These are phyloP conservation scores for Diversispora epigaea DNA, from an alignment of 192 early-diverging fungal species.

Conservation along the genomic window DNA sequence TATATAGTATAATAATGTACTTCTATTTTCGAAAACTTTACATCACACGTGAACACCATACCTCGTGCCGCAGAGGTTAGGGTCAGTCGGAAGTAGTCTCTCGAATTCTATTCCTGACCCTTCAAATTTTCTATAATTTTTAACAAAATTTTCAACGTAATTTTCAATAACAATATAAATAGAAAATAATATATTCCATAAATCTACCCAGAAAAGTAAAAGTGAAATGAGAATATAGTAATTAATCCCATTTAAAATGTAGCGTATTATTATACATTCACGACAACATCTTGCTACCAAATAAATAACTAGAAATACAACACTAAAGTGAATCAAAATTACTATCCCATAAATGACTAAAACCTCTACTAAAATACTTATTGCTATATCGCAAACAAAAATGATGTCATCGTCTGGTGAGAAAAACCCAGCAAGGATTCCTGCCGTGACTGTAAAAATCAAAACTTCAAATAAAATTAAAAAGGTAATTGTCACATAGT, in stretches of 20 bases:
- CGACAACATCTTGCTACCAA: conserved; percentile 2
- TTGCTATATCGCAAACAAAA: not conserved
- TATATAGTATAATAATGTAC: too few species aligned
- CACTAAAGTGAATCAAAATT: too few species aligned
- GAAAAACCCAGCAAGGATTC: too few species aligned
- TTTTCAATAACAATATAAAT: conserved; percentile 15
- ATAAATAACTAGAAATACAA: not conserved
- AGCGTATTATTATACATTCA: not conserved
- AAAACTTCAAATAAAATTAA: not conserved
- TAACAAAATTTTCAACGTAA: too few species aligned
- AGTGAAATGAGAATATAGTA: conserved; percentile 17
- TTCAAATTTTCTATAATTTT: too few species aligned
- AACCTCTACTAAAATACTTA: too few species aligned
- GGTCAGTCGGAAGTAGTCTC: too few species aligned
- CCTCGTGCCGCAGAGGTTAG: too few species aligned
- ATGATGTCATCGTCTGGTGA: not conserved
- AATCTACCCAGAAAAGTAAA: conserved; percentile 27
- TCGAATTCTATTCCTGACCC: too few species aligned
- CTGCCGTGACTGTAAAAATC: not conserved
- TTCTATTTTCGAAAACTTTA: too few species aligned
- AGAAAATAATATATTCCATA: conserved; percentile 21
- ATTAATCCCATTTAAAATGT: not conserved
- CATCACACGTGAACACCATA: too few species aligned
- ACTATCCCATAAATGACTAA: too few species aligned
- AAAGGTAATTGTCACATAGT: not conserved